phyloP scores from a whole-genome alignment of 345 rosid species.

The Gossypium bickii region DNA sequence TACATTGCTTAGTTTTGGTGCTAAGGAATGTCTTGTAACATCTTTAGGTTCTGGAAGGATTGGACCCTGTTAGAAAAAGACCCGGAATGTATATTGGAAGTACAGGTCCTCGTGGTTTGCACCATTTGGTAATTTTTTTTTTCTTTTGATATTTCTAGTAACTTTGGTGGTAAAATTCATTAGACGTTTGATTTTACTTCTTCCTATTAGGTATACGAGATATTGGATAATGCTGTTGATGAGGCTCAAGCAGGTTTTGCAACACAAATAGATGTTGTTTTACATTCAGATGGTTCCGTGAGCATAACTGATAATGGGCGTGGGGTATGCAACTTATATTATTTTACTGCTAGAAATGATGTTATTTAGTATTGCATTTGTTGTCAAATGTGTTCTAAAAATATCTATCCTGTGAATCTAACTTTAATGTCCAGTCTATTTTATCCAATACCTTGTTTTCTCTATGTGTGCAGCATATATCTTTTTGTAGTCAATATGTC shows the following conservation, averaged over 20 bases:
- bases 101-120: conserved; percentile 98
- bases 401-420: neutral
- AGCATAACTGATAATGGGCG: conserved; percentile 91
- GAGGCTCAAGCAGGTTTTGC: conserved; percentile 99
- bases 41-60: conserved; percentile 85
- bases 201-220: conserved; percentile 77
- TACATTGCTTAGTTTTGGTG: neutral
- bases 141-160: neutral
- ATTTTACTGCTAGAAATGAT: neutral
- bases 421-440: neutral
- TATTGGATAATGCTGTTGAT: conserved; percentile 93
- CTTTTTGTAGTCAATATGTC: neutral
- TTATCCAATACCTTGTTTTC: neutral
- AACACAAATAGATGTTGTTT: conserved; percentile 57
- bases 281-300: conserved; percentile 75
- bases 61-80: conserved; percentile 95
- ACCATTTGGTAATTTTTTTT: conserved; percentile 65
- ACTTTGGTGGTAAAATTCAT: neutral
- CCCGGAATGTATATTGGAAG: conserved; percentile 99
- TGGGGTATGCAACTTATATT: conserved; percentile 59
- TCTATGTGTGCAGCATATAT: neutral
- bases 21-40: conserved; percentile 7
- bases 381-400: neutral
- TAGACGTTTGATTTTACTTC: conserved; percentile 10
- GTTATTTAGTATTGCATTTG: neutral